These are phyloP conservation scores for Chlamydomonas urium DNA, from an alignment of 139 green algal species.

Conservation along the genomic window DNA sequence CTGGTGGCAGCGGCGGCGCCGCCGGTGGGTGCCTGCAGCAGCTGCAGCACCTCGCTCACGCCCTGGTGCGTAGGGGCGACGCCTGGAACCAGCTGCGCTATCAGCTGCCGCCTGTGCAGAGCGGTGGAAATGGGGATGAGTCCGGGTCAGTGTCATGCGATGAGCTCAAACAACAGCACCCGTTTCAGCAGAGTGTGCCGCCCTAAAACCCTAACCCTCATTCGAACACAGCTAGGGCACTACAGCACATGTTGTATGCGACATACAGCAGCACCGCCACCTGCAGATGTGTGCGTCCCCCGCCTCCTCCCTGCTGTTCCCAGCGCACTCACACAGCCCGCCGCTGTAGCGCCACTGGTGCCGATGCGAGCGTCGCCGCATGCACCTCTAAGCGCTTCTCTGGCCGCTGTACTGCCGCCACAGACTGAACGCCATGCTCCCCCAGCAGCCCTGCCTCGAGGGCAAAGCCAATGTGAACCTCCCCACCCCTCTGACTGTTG, in stretches of 20 bases:
- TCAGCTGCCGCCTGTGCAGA: slow-evolving; percentile 6
- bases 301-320: background rate
- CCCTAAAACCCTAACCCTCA: background rate
- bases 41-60: slow-evolving; percentile 11
- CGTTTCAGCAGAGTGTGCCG: background rate
- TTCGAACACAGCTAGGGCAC: too few species aligned
- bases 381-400: background rate
- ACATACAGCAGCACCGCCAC: too few species aligned
- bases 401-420: background rate
- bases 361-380: background rate
- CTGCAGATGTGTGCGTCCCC: background rate
- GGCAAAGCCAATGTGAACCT: too few species aligned
- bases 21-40: background rate
- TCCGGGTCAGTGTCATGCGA: background rate
- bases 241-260: too few species aligned
- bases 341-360: slow-evolving; percentile 5
- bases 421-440: background rate
- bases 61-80: background rate
- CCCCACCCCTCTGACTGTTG: too few species aligned
- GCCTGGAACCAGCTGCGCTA: background rate
- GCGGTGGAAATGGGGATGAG: background rate
- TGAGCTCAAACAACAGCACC: background rate
- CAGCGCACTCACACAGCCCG: background rate
- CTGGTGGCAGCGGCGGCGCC: background rate
- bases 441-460: too few species aligned